Percentiles rank a stretch among this genome's conserved stretches.
These are phyloP conservation scores for Agaricales sp. DNA, from an alignment of 1,284 basidiomycete genomes.

Conservation along the genomic window DNA sequence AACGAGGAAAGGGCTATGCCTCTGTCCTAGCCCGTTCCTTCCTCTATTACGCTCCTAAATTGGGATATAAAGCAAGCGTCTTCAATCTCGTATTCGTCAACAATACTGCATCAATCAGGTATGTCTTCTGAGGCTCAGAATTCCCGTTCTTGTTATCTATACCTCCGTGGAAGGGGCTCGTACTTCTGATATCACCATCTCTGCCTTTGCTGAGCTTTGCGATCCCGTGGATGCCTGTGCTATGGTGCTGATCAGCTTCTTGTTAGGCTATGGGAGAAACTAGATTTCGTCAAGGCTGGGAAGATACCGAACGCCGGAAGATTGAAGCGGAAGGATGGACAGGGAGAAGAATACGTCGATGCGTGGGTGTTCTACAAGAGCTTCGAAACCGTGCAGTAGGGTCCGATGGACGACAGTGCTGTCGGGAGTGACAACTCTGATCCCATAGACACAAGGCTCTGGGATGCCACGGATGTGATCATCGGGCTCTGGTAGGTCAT, in stretches of 20 bases:
- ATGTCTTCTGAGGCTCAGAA: conserved; percentile 12
- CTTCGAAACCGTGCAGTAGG: conserved; percentile 41
- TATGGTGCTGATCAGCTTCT: too few relatives aligned
- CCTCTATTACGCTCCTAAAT: conserved; percentile 69
- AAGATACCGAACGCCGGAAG: conserved; percentile 80
- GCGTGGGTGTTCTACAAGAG: conserved; percentile 82
- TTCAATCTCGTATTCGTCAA: conserved; percentile 92
- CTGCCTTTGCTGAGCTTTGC: conserved; percentile 5
- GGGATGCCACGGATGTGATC: too few relatives aligned
- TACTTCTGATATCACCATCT: neutral
- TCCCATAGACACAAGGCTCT: too few relatives aligned
- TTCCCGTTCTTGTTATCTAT: neutral
- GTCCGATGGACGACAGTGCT: too few relatives aligned
- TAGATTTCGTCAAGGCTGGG: conserved; percentile 79
- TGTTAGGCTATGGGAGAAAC: conserved; percentile 71
- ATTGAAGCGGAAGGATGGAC: conserved; percentile 52
- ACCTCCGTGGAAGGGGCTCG: conserved; percentile 4
- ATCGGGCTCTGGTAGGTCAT: too few relatives aligned
- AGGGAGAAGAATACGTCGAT: conserved; percentile 81
- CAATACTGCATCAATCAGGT: conserved; percentile 64
- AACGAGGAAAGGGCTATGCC: conserved; percentile 67
- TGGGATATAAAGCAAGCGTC: conserved; percentile 82
- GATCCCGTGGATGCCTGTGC: conserved; percentile 9
- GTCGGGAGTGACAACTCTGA: too few relatives aligned
- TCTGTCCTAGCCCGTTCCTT: conserved; percentile 70